Evolutionary conservation across 768 basidiomycete species (phyloP).

Genomic region (Dictyophora rubrovolvata): DNA sequence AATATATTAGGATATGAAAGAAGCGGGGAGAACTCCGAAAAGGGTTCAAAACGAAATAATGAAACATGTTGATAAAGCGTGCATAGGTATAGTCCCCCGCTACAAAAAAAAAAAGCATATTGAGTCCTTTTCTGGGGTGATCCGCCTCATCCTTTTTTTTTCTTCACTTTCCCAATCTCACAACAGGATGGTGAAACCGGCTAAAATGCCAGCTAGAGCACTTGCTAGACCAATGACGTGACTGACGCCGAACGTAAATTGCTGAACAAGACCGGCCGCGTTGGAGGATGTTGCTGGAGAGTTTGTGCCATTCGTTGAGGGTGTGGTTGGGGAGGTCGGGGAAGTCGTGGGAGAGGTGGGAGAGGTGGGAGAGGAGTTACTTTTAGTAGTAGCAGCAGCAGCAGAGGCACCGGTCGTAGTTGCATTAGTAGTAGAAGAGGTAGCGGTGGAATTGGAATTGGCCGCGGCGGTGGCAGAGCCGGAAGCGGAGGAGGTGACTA

Average conservation of each 20-base stretch:
- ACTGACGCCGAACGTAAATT: not conserved
- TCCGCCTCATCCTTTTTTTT: not conserved
- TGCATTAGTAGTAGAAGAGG: not conserved
- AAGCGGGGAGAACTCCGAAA: too few species aligned
- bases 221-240: not conserved
- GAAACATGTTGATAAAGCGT: too few species aligned
- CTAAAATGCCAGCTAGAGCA: not conserved
- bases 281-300: not conserved
- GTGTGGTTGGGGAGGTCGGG: not conserved
- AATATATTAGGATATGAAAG: too few species aligned
- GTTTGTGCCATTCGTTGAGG: not conserved
- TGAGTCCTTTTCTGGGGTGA: too few species aligned
- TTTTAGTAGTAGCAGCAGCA: not conserved
- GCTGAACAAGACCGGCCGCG: not conserved
- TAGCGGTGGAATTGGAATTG: not conserved
- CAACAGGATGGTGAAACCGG: not conserved
- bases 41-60: too few species aligned
- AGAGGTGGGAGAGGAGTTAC: too few species aligned
- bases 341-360: not conserved
- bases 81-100: too few species aligned
- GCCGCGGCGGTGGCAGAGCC: not conserved
- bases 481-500: not conserved
- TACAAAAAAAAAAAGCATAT: too few species aligned
- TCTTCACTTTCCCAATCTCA: not conserved
- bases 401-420: not conserved